Base-by-base conservation (phyloP, 1,284 basidiomycete species). In the Papiliotrema laurentii region DNA sequence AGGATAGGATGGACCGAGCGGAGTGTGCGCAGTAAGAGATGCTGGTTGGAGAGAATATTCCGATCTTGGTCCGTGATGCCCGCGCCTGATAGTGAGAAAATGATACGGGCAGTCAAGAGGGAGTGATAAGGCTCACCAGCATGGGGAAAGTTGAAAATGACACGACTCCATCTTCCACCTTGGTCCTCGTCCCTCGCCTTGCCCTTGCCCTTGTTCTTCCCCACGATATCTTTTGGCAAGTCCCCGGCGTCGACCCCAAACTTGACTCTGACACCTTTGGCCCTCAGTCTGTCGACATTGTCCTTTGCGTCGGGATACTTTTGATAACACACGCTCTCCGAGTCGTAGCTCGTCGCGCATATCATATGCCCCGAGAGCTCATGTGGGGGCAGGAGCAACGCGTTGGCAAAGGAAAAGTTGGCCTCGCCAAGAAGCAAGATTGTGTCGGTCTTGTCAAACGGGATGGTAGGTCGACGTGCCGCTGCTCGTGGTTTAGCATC, bases 61-160 rank as follows among this genome's bases (percentile, higher is more conserved):
- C 94, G 82, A 62, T 92, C 86, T 74, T 94, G 90, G 68, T 98
- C 91, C 38, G 89, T 83, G 59, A 97, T 94, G 0, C 93, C 90
- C 58, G 86, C 89, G 26, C 91, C 91, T 92, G 24, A 22, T 10
- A 7, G n/a, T 41, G 13, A 43, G 33, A 10, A 25, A 6, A 7
- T 40, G 11, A 40, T 13, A 40, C 26, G 38, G 18, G 10, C n/a
- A 18, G 21, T n/a, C n/a, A n/a, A n/a, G n/a, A n/a, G n/a, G n/a
- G 9, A 22, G 16, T n/a, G 36, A 19, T 19, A 26, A 42, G 9
- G 74, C 81, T 61, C 63, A 86, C 93, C 93, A 60, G 87, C 87
- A 76, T 98, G 94, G 44, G 94, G 94, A 63, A 97, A 98, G 68
- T 97, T 97, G 83, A 91, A 97, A 21, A 90, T 84, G 50, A 97